Conservation (phyloP, 1,139 yeast genomes). For the Yamadazyma trypodendri region DNA sequence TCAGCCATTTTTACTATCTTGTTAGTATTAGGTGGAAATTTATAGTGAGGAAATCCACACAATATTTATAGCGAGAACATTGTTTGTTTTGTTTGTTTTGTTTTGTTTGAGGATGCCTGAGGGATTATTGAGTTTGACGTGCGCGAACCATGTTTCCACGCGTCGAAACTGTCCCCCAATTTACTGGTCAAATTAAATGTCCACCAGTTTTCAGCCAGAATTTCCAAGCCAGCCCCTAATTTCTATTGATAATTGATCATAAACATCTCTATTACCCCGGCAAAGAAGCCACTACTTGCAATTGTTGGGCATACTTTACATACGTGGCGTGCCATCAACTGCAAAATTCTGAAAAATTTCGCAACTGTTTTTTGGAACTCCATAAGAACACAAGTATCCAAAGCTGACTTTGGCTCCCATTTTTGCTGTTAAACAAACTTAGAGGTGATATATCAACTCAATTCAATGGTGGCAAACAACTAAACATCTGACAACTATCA, state of each 20-base stretch:
- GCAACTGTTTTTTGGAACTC: slow-evolving; percentile 1
- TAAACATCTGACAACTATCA: background rate
- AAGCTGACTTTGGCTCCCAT: background rate
- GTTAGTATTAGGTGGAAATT: slow-evolving; percentile 4
- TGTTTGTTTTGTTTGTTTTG: slow-evolving; percentile 10
- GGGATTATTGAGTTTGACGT: background rate
- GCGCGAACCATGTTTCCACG: slow-evolving; percentile 4
- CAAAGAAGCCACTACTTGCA: no score
- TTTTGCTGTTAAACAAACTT: background rate
- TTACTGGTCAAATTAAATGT: background rate
- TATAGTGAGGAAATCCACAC: slow-evolving; percentile 4
- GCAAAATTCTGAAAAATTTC: slow-evolving; percentile 2
- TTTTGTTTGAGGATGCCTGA: no score
- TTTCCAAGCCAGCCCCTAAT: background rate
- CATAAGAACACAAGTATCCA: background rate
- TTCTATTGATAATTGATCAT: no score
- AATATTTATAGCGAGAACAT: slow-evolving; percentile 9
- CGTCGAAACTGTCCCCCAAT: background rate
- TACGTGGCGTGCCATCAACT: background rate
- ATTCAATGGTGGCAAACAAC: background rate
- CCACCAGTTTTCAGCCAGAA: background rate
- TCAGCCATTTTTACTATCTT: slow-evolving; percentile 23
- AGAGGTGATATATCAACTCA: background rate
- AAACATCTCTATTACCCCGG: no score
- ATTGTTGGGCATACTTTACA: no score